Percentiles rank a stretch among this genome's conserved stretches.
Evolutionary conservation across 2,329 filamentous ascomycete genomes (phyloP).

Genomic region (Ceratocystis colombiana): DNA sequence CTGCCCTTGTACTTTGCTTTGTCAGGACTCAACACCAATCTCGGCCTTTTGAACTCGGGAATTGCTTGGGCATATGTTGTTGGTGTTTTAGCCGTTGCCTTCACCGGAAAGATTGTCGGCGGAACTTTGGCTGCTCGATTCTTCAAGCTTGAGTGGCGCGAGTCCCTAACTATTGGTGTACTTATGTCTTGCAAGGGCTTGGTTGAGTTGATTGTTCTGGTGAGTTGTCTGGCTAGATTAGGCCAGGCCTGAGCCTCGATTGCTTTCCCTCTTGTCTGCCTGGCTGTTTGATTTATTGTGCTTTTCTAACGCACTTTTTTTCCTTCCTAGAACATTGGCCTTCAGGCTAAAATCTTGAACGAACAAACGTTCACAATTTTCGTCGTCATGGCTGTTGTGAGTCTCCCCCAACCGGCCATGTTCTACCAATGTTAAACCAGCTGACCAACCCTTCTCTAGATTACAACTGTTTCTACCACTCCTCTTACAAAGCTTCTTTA

Average conservation of each 20-base stretch:
- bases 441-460: slow-evolving; percentile 35
- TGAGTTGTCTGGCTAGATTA: slow-evolving; percentile 33
- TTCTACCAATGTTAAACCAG: not conserved
- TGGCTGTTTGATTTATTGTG: not conserved
- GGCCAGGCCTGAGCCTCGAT: not conserved
- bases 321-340: slow-evolving; percentile 52
- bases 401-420: not conserved
- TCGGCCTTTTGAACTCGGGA: slow-evolving; percentile 71
- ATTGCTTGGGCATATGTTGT: slow-evolving; percentile 85
- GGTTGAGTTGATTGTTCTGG: slow-evolving; percentile 87
- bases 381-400: slow-evolving; percentile 65
- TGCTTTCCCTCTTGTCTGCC: slow-evolving; percentile 30
- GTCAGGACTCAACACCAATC: slow-evolving; percentile 77
- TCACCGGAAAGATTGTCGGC: slow-evolving; percentile 74
- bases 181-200: slow-evolving; percentile 96
- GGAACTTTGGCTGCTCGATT: slow-evolving; percentile 66
- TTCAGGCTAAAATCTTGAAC: slow-evolving; percentile 73
- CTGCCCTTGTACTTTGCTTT: slow-evolving; percentile 88
- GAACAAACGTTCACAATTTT: slow-evolving; percentile 82
- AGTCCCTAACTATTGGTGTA: slow-evolving; percentile 76
- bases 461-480: slow-evolving; percentile 77
- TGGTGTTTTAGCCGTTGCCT: slow-evolving; percentile 70
- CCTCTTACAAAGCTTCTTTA: slow-evolving; percentile 66
- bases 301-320: slow-evolving; percentile 1
- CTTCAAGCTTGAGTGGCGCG: slow-evolving; percentile 76